Evolutionary conservation across 345 rosid genomes (phyloP).

Genomic region (Cochlearia excelsa): DNA sequence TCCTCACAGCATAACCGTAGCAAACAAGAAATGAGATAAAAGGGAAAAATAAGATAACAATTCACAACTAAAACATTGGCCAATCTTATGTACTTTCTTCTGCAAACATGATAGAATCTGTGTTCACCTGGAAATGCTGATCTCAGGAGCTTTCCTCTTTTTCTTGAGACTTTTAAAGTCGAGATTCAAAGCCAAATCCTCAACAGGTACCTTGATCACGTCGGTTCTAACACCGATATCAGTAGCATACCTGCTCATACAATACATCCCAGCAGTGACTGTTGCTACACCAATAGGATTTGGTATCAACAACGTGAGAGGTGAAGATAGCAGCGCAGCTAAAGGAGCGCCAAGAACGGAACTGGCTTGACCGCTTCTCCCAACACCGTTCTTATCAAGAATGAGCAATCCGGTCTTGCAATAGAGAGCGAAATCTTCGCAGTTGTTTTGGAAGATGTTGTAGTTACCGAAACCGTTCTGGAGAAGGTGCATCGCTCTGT

Average conservation of each 20-base stretch:
- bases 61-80: conserved; percentile 15
- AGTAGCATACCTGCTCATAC: conserved; percentile 90
- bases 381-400: conserved; percentile 67
- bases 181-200: conserved; percentile 53
- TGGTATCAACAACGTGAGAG: conserved; percentile 76
- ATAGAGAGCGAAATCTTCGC: conserved; percentile 91
- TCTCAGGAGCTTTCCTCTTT: conserved; percentile 4
- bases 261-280: conserved; percentile 92
- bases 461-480: conserved; percentile 98
- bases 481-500: conserved; percentile 93
- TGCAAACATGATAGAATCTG: conserved; percentile 5
- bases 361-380: conserved; percentile 89
- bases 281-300: conserved; percentile 91
- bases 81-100: conserved; percentile 21
- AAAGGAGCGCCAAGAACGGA: conserved; percentile 81
- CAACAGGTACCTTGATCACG: conserved; percentile 85
- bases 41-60: not conserved
- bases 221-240: conserved; percentile 85
- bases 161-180: conserved; percentile 12
- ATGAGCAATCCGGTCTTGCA: conserved; percentile 90
- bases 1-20: conserved; percentile 15
- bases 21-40: conserved; percentile 18
- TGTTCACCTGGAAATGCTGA: conserved; percentile 5
- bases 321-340: conserved; percentile 87
- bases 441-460: conserved; percentile 82